Percentiles rank a stretch among this genome's conserved stretches.
Conservation (phyloP, 148 eudicot species). For the Fagopyrum tataricum region DNA sequence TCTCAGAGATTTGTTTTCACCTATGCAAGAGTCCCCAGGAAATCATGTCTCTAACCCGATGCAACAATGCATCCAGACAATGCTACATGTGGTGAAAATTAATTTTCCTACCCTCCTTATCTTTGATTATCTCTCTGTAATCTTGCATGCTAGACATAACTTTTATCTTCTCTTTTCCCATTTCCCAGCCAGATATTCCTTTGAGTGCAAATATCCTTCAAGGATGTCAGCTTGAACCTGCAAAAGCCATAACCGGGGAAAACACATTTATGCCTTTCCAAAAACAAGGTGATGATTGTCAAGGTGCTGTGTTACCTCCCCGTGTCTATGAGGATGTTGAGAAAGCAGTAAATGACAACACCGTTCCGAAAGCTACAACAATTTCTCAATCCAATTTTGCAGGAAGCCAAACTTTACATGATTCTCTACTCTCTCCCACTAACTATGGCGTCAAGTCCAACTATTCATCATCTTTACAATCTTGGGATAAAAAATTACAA, state of each 20-base stretch:
- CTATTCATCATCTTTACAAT: constrained; percentile 4
- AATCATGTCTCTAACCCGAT: constrained; percentile 19
- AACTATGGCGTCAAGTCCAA: constrained; percentile 13
- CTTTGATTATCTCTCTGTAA: background rate
- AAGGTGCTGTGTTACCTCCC: constrained; percentile 19
- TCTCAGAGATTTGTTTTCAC: constrained; percentile 43
- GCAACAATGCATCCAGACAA: constrained; percentile 24
- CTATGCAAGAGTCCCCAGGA: constrained; percentile 34
- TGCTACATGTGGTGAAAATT: constrained; percentile 40
- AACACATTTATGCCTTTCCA: constrained; percentile 19
- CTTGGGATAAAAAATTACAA: constrained; percentile 16
- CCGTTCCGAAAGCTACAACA: constrained; percentile 13
- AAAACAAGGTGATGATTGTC: constrained; percentile 25
- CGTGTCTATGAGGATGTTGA: constrained; percentile 20
- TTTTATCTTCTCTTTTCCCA: constrained; percentile 26
- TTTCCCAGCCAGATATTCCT: constrained; percentile 47
- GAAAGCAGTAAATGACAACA: constrained; percentile 14
- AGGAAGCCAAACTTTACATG: constrained; percentile 20
- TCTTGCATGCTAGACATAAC: constrained; percentile 1
- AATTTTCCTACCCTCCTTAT: constrained; percentile 15
- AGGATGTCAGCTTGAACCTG: constrained; percentile 23
- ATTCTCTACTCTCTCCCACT: constrained; percentile 19
- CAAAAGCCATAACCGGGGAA: constrained; percentile 20
- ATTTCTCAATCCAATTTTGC: constrained; percentile 23
- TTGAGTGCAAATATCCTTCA: constrained; percentile 29